Evolutionary conservation across 1,139 yeast genomes (phyloP), one percentile per base, ranked within the genome.

Genomic region (Nakaseomyces glabratus): DNA sequence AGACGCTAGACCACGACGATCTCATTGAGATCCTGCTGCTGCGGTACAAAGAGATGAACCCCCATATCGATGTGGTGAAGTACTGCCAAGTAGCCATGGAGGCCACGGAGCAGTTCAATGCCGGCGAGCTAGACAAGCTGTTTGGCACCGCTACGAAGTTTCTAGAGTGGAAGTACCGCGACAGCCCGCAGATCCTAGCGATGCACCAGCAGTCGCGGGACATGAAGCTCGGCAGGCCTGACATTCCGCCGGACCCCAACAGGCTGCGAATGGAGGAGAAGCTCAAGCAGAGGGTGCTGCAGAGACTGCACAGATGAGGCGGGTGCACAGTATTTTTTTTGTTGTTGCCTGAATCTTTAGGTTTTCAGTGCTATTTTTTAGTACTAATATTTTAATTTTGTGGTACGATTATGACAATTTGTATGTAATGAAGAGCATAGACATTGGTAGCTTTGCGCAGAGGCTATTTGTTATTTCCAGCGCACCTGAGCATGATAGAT

Each of bases 31-130:
- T 26, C 15, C 45, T 75, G 19, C 53, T 79, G 21, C 58, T 79
- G 33, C 84, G 76, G 51, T 77, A 75, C 48, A 81, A 82, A 1
- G 57, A 62, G 44, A 48, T 33, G 39, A 26, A 26, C 17, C 24
- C 26, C 11, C 5, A 17, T 9, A 8, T 26, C 21, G 30, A 26
- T 12, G 21, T 48, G n/a, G 43, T 47, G 4, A 46, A 46, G 23
- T 34, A 54, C 18, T 48, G 57, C 41, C 38, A 43, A 23, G 37
- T 42, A 31, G 48, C 54, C 3, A 49, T 50, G 18, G 38, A 41
- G 14, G 35, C 54, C 17, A 44, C 47, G 34, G 57, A 52, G 29
- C 28, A 44, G 28, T 52, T 49, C 46, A 38, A 40, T 25, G 32
- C 35, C 8, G 39, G 44, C 14, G 51, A 45, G 21, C 40, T 49